Evolutionary conservation across 2,329 filamentous ascomycete genomes (phyloP).

Genomic region (Neurospora sp.): DNA sequence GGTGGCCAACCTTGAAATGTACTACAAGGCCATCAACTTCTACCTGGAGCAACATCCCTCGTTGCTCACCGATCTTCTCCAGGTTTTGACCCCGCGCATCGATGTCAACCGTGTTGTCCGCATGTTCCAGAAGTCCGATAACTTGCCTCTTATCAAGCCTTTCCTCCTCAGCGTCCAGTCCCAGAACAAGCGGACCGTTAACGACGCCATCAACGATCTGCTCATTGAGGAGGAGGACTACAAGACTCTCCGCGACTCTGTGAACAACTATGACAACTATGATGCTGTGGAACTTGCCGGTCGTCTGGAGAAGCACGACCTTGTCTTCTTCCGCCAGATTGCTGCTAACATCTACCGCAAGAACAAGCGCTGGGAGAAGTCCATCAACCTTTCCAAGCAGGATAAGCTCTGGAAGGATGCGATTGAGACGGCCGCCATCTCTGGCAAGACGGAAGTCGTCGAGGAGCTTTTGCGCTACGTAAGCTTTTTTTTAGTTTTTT

Average conservation of each 20-base stretch:
- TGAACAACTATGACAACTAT: conserved; percentile 99
- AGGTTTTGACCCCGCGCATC: conserved; percentile 82
- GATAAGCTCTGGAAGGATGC: conserved; percentile 99
- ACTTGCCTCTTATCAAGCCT: conserved; percentile 95
- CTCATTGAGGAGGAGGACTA: conserved; percentile 98
- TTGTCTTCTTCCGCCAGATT: conserved; percentile 99
- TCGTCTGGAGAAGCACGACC: conserved; percentile 90
- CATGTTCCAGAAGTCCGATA: conserved; percentile 98
- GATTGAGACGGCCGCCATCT: conserved; percentile 93
- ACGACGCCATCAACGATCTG: conserved; percentile 95
- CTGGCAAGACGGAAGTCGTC: conserved; percentile 80
- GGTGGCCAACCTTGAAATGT: conserved; percentile 97
- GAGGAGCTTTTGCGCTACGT: conserved; percentile 95
- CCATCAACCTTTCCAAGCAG: conserved; percentile 93
- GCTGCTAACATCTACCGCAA: conserved; percentile 98
- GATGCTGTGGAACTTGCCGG: conserved; percentile 87
- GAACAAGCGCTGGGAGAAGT: conserved; percentile 99
- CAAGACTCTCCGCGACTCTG: conserved; percentile 95
- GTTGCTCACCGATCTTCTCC: conserved; percentile 87
- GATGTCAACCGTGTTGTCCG: conserved; percentile 98
- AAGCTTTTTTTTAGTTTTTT: conserved; percentile 37
- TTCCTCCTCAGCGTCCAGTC: conserved; percentile 93
- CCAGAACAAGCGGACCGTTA: conserved; percentile 97
- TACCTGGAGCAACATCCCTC: conserved; percentile 96
- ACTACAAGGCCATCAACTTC: conserved; percentile 94